Conservation (phyloP, 2,329 filamentous ascomycete species). For the Pseudogymnoascus sp. region DNA sequence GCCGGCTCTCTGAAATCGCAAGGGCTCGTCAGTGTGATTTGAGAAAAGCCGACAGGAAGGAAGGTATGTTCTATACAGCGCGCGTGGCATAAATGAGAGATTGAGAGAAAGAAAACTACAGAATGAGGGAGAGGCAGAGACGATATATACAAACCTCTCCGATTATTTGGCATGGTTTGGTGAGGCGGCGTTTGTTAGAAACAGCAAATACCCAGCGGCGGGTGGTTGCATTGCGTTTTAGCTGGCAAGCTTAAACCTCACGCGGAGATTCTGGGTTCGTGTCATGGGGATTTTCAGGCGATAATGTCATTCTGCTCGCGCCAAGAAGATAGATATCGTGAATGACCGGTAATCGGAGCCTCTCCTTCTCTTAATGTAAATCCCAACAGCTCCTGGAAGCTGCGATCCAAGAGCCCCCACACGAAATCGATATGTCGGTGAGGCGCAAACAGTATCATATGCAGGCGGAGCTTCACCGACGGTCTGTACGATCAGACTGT, state of each 20-base stretch:
- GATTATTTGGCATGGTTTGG: neutral
- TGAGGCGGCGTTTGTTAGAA: constrained; percentile 1
- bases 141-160: neutral
- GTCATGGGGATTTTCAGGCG: neutral
- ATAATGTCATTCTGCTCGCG: neutral
- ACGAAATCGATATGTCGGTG: neutral
- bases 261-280: neutral
- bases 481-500: neutral
- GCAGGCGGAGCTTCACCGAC: neutral
- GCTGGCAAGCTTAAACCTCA: neutral
- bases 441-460: constrained; percentile 5
- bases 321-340: neutral
- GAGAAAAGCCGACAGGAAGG: neutral
- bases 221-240: neutral
- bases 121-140: neutral
- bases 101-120: neutral
- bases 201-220: neutral
- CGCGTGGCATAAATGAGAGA: neutral
- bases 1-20: neutral
- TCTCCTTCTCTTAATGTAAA: neutral
- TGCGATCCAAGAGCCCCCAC: neutral
- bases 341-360: neutral
- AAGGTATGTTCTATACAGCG: neutral
- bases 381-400: neutral
- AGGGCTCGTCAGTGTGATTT: neutral